These are phyloP conservation scores for Candida railenensis DNA, from an alignment of 805 yeast genomes.

Conservation along the genomic window DNA sequence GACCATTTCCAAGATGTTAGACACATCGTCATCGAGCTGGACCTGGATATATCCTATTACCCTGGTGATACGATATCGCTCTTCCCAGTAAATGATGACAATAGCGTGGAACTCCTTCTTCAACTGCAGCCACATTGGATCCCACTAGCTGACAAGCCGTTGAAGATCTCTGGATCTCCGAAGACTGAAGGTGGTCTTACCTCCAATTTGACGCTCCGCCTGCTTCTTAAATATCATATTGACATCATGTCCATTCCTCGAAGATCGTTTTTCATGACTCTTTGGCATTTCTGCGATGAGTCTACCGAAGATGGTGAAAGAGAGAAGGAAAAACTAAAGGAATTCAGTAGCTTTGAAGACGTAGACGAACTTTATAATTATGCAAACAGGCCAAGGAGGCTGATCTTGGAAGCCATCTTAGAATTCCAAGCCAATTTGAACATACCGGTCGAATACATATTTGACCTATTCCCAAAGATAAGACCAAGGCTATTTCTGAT, in stretches of 20 bases:
- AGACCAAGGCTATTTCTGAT: slow-evolving; percentile 85
- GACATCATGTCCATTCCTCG: slow-evolving; percentile 84
- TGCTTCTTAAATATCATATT: slow-evolving; percentile 72
- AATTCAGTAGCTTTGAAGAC: slow-evolving; percentile 70
- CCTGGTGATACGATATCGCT: slow-evolving; percentile 85
- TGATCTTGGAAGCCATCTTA: slow-evolving; percentile 75
- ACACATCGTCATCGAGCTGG: slow-evolving; percentile 45
- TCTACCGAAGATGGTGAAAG: slow-evolving; percentile 59
- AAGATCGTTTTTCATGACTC: slow-evolving; percentile 71
- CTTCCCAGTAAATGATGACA: slow-evolving; percentile 69
- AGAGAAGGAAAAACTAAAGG: slow-evolving; percentile 73
- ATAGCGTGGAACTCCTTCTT: slow-evolving; percentile 63
- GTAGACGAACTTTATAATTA: slow-evolving; percentile 84
- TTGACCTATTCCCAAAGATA: slow-evolving; percentile 76
- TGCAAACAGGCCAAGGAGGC: slow-evolving; percentile 90
- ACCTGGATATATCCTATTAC: slow-evolving; percentile 33
- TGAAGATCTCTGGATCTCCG: slow-evolving; percentile 22
- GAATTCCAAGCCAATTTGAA: slow-evolving; percentile 73
- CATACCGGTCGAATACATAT: slow-evolving; percentile 72
- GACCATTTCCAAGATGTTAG: slow-evolving; percentile 93
- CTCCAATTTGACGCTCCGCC: slow-evolving; percentile 58
- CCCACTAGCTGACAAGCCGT: slow-evolving; percentile 62
- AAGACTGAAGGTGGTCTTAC: slow-evolving; percentile 56
- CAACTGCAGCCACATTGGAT: slow-evolving; percentile 70
- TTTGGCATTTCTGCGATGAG: slow-evolving; percentile 62